Conservation (phyloP, 2,329 filamentous ascomycete species). For the Daldinia eschscholtzii region DNA sequence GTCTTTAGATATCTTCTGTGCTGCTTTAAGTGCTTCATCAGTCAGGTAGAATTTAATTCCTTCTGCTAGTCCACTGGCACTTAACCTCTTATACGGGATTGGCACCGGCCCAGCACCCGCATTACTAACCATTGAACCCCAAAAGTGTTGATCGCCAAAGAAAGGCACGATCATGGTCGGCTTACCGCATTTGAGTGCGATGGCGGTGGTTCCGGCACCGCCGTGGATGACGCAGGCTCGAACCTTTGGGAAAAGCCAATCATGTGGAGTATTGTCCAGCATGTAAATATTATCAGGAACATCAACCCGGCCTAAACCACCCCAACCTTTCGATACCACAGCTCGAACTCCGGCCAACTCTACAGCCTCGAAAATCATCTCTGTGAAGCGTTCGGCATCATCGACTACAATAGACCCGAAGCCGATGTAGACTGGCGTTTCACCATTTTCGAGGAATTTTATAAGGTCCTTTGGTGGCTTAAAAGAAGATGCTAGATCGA, state of each 20-base stretch:
- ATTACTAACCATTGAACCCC: slow-evolving; percentile 76
- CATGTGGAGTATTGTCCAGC: slow-evolving; percentile 80
- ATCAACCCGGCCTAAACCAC: slow-evolving; percentile 72
- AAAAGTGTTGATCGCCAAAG: slow-evolving; percentile 84
- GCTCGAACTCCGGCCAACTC: slow-evolving; percentile 75
- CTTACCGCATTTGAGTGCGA: slow-evolving; percentile 76
- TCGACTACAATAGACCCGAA: slow-evolving; percentile 84
- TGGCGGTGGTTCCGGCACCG: slow-evolving; percentile 82
- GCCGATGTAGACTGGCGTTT: slow-evolving; percentile 77
- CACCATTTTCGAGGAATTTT: slow-evolving; percentile 68
- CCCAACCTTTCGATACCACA: slow-evolving; percentile 82
- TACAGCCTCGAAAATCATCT: slow-evolving; percentile 78
- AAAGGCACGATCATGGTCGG: slow-evolving; percentile 84
- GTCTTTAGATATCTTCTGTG: slow-evolving; percentile 68
- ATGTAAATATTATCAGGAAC: slow-evolving; percentile 75
- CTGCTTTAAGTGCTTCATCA: slow-evolving; percentile 69
- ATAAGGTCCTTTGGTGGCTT: slow-evolving; percentile 67
- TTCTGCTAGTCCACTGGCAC: slow-evolving; percentile 73
- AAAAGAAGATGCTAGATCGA: slow-evolving; percentile 74
- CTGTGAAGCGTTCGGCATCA: slow-evolving; percentile 75
- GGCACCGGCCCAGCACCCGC: slow-evolving; percentile 74
- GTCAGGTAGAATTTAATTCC: slow-evolving; percentile 77
- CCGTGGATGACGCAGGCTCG: slow-evolving; percentile 79
- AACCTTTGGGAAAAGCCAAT: slow-evolving; percentile 80
- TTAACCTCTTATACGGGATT: slow-evolving; percentile 76